Evolutionary conservation across 2,329 filamentous ascomycete genomes (phyloP), one percentile per base, ranked within the genome.

Genomic region (Sporothrix schenckii): DNA sequence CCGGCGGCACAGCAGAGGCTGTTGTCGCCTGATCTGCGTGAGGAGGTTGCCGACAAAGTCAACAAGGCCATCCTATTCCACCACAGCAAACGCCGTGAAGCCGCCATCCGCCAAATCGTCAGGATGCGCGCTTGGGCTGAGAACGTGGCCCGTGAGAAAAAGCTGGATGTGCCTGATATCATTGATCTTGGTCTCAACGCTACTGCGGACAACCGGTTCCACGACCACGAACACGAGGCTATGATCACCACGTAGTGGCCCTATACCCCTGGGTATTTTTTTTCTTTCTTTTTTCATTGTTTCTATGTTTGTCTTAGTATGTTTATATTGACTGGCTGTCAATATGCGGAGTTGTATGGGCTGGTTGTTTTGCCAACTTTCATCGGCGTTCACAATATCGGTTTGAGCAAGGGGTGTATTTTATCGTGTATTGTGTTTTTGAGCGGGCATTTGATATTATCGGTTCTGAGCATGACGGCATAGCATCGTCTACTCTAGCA

Each of bases 51-150:
- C 4, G 89, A 90, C 72, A 87, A 87, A 75, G 95, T 99, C 69
- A 99, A 99, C 78, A 90, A 93, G 79, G 92, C 93, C 13, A 93
- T 99, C 68, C 82, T 98, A 34, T 84, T 87, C 70, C 89, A 86
- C 66, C 90, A 94, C 77, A 90, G 90, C 27, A 84, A 89, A 74
- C 86, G 89, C 72, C 88, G 90, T 72, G 92, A 97, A 79, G 91
- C 94, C 14, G 91, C 92, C 34, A 92, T 99, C 74, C 87, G 91
- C 70, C 88, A 91, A 73, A 84, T 99, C 3, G 89, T 97, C 53
- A 90, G 90, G 76, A 86, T 97, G 77, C 88, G 94, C 70, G 89
- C 90, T 0, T 99, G 94, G 93, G 90, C 92, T 11, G 94, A 98
- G 80, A 83, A 84, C 21, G 85, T 85, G 69, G 89, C 87, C 3